These are phyloP conservation scores for Neonectria faginata DNA, from an alignment of 2,329 filamentous ascomycete species.

Conservation along the genomic window DNA sequence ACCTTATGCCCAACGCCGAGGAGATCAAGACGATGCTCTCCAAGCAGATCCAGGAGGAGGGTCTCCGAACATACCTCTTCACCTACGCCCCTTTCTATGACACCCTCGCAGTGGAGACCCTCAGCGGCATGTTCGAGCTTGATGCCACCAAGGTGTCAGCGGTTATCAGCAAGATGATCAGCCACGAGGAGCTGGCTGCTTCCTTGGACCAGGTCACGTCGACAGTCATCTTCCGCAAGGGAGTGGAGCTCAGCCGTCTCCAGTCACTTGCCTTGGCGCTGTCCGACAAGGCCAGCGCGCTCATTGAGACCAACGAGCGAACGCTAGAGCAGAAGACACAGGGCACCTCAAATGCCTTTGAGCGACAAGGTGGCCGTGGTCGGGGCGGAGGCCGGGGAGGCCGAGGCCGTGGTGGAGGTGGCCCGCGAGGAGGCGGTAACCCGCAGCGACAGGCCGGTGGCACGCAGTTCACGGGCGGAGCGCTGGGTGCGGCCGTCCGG, in stretches of 20 bases:
- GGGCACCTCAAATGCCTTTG: constrained; percentile 94
- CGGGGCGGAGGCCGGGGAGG: constrained; percentile 75
- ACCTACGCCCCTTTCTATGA: constrained; percentile 99
- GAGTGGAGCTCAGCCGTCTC: constrained; percentile 94
- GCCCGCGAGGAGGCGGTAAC: constrained; percentile 68
- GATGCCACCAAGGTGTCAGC: constrained; percentile 91
- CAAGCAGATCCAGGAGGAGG: constrained; percentile 98
- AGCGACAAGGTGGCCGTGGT: constrained; percentile 86
- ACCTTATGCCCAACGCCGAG: constrained; percentile 91
- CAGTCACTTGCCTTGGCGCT: constrained; percentile 95
- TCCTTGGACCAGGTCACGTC: constrained; percentile 98
- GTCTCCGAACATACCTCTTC: constrained; percentile 97
- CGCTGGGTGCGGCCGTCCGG: constrained; percentile 76
- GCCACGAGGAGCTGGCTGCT: constrained; percentile 95
- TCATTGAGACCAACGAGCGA: constrained; percentile 98
- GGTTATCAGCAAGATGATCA: constrained; percentile 99
- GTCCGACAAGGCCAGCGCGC: constrained; percentile 93
- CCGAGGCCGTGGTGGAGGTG: constrained; percentile 70
- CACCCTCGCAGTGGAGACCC: constrained; percentile 86
- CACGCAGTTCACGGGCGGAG: constrained; percentile 85
- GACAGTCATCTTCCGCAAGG: constrained; percentile 99
- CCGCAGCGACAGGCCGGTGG: constrained; percentile 76
- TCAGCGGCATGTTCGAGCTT: constrained; percentile 96
- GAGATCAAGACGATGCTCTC: constrained; percentile 98
- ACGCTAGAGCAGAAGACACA: constrained; percentile 97